A percentile compares a stretch with the other conserved stretches of the same genome.
Evolutionary conservation across 106 monocot species (phyloP).

Genomic region (Dioscorea alata): DNA sequence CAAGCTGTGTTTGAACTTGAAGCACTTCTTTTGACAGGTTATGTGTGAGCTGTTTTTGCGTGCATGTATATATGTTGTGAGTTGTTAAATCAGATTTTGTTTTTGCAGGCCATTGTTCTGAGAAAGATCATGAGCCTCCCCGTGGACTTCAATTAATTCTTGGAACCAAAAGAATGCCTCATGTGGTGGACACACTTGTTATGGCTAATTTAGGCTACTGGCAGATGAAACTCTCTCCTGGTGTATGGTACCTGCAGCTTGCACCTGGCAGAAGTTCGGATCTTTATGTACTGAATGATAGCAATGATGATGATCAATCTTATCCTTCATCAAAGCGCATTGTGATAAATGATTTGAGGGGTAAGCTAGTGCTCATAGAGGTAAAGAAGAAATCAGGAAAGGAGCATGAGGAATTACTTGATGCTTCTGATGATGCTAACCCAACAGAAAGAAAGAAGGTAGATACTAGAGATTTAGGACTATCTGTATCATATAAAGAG

Average conservation of each 20-base stretch:
- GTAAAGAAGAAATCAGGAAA: constrained; percentile 77
- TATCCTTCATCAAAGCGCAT: constrained; percentile 44
- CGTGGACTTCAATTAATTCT: constrained; percentile 95
- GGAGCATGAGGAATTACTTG: constrained; percentile 74
- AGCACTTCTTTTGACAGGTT: constrained; percentile 91
- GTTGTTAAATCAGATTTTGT: not conserved
- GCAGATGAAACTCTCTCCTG: constrained; percentile 99
- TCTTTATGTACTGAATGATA: constrained; percentile 65
- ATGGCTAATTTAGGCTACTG: constrained; percentile 99
- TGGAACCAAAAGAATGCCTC: constrained; percentile 66
- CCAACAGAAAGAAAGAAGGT: constrained; percentile 39
- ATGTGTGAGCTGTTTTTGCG: not conserved
- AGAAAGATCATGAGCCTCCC: constrained; percentile 92
- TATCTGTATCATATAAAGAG: no score
- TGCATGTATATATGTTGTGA: no score
- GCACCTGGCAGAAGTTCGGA: constrained; percentile 94
- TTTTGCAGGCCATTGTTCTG: constrained; percentile 81
- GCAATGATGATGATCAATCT: constrained; percentile 17
- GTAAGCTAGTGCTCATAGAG: constrained; percentile 75
- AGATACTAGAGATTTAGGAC: not conserved
- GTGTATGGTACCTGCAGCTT: constrained; percentile 85
- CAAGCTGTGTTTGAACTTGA: constrained; percentile 98
- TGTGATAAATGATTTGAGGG: constrained; percentile 81
- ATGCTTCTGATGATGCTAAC: constrained; percentile 47
- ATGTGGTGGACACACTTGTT: constrained; percentile 91